phyloP scores from a whole-genome alignment of 2,329 filamentous ascomycete genomes.

The Talaromyces sp. region DNA sequence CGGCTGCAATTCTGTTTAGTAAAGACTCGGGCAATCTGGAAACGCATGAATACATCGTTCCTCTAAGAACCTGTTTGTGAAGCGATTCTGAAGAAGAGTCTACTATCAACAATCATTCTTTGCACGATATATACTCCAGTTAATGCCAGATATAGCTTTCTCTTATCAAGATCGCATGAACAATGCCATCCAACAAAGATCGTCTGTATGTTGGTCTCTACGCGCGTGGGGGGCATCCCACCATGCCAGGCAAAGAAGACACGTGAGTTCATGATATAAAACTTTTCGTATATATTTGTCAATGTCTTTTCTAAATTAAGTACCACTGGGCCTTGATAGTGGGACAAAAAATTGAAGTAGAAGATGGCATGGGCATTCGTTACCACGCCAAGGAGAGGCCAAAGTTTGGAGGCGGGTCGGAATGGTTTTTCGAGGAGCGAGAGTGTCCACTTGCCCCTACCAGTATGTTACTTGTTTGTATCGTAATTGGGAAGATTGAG shows the following conservation, averaged over 20 bases:
- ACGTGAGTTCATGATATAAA: constrained; percentile 22
- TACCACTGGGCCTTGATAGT: constrained; percentile 17
- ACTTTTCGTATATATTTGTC: neutral
- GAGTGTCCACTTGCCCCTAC: no score
- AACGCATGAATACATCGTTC: constrained; percentile 1
- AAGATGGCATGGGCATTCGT: neutral
- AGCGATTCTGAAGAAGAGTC: constrained; percentile 3
- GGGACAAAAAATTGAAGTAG: neutral
- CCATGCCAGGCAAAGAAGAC: constrained; percentile 29
- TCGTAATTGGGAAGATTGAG: no score
- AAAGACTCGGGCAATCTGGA: neutral
- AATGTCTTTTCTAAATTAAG: constrained; percentile 21
- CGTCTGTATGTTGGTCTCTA: constrained; percentile 33
- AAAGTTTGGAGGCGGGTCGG: no score
- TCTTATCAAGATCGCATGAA: neutral
- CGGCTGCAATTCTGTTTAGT: neutral
- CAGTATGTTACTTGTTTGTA: no score
- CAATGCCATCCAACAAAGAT: constrained; percentile 28
- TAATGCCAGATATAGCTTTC: neutral
- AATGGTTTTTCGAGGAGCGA: no score
- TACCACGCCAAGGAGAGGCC: no score
- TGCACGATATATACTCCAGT: neutral
- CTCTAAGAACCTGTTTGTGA: neutral
- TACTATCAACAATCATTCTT: neutral
- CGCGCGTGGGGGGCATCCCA: constrained; percentile 24